Evolutionary conservation across 2,329 filamentous ascomycete species (phyloP), one percentile per base, ranked within the genome.

Genomic region (Aspergillus unguis): DNA sequence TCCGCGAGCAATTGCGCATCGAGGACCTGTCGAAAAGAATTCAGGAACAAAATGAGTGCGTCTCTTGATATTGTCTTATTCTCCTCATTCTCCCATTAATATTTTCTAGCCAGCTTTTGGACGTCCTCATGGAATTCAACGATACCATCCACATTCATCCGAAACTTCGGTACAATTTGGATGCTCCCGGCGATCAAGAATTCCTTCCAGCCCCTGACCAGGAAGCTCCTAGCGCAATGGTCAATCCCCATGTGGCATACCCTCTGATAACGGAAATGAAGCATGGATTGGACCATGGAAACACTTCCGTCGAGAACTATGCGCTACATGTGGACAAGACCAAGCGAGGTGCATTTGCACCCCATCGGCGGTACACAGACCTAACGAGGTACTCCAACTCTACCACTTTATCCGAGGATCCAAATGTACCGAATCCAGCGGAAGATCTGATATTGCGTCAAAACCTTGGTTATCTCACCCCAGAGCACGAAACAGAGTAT

Each of bases 41-140:
- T 55, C 87, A 90, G 52, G 85, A 95, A 64, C 88, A 96, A 74
- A 96, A 96, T 63, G 92, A 97, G 92, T 96, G 80, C 65, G 86
- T 72, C 33, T 17, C 42, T 37, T n/a, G 3, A 2, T 28, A 9
- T n/a, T 25, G 3, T 38, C 38, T 28, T 27, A 25, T 32, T 27
- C 29, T 35, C 17, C 17, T 43, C 10, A 36, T 42, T 36, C 29
- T 37, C 40, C 25, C 11, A 50, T 51, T 61, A 49, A 61, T 32
- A 43, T n/a, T 31, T 8, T 63, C 42, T 63, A 96, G 92, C 71
- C 91, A 92, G 70, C 76, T 97, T 32, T 83, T 96, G 49, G 92
- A 97, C 63, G 76, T 96, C 8, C 83, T 97, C 32, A 80, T 95
- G 56, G 92, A 96, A 66, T 82, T 96, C 74, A 99, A 99, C 74